Base-by-base conservation (phyloP, 345 rosid species). In the Populus nigra region DNA sequence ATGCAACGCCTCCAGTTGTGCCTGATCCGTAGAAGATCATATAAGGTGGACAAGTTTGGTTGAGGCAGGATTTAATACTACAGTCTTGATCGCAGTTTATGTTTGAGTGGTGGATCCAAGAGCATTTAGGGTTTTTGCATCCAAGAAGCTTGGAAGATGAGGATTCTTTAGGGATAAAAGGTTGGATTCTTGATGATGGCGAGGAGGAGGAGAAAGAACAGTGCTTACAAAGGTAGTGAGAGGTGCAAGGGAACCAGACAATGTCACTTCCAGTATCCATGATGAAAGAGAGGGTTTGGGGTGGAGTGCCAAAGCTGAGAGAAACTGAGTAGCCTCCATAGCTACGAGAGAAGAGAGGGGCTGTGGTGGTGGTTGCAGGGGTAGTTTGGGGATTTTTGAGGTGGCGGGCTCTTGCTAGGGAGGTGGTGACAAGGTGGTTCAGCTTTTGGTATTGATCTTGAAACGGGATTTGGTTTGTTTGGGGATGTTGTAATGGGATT, bases 221-320 rank as follows among this genome's bases (percentile, higher is more conserved):
- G 72, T 76, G 70, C 62, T 79, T 70, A 84, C 90, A 87, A 45
- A 50, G 71, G 76, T 83, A 87, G 65, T 47, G 88, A 33, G 27
- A 36, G 67, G 89, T 85, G 78, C 84, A 87, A 7, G 89, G 86
- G 65, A 83, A 85, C 89, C 86, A 87, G 61, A 85, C 86, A 39
- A 85, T 38, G 73, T 65, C 33, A 55, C 84, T 85, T 73, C 84
- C 84, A 4, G 84, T 85, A 67, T 82, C 85, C 73, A 82, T 20
- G 65, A 85, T 35, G 62, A 82, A 82, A 62, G 81, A 68, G 62
- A 77, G 67, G 38, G 77, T 74, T 20, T 82, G 81, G 7, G 85
- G 83, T 49, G 85, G 83, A 41, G 82, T 82, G 13, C 85, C 84
- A 20, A 82, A 79, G 69, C 78, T 50, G 47, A 82, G 85, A 41